Evolutionary conservation across 2,329 filamentous ascomycete genomes (phyloP), one percentile per base, ranked within the genome.

Genomic region (Dissoconium aciculare): DNA sequence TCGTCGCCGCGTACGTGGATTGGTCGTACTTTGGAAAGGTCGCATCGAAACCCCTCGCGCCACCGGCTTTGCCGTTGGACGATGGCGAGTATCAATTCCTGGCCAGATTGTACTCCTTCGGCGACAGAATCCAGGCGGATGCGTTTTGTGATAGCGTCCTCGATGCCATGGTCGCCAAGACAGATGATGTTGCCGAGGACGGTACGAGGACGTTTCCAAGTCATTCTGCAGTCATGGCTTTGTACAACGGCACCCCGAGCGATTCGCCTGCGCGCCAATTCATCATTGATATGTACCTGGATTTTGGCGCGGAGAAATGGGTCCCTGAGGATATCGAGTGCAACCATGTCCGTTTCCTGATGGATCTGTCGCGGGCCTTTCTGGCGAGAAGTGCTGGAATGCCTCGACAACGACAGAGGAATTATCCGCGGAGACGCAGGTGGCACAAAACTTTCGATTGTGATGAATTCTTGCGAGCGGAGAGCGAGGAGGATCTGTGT

Each of bases 21-120:
- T 45, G 42, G 42, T 35, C 42, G 8, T 45, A 40, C 28, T 42
- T 42, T 28, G 27, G 31, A 17, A 35, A 27, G 15, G 36, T 42
- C 10, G 37, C 40, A n/a, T 40, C 37, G 6, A 42, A 35, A 16
- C 40, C 38, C 13, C 10, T 35, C 4, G 30, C 36, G 3, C 40
- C 40, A 13, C 40, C 38, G 10, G 32, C 34, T n/a, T 26, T 43
- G 11, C 38, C 40, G 1, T 36, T 41, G 30, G 40, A 43, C 26
- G 40, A 43, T 23, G 40, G 38, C 11, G 40, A 43, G 13, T 43
- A 39, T 24, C 11, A 35, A 6, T 35, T 36, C 11, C 35, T 43
- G 11, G 40, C 38, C 5, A 17, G 28, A 11, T 19, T 43, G 27
- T 43, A 38, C 23, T 29, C 21, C 13, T 44, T 43, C 15, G 42